Conservation (phyloP, 2,329 filamentous ascomycete species). For the Chaetomium sp. region DNA sequence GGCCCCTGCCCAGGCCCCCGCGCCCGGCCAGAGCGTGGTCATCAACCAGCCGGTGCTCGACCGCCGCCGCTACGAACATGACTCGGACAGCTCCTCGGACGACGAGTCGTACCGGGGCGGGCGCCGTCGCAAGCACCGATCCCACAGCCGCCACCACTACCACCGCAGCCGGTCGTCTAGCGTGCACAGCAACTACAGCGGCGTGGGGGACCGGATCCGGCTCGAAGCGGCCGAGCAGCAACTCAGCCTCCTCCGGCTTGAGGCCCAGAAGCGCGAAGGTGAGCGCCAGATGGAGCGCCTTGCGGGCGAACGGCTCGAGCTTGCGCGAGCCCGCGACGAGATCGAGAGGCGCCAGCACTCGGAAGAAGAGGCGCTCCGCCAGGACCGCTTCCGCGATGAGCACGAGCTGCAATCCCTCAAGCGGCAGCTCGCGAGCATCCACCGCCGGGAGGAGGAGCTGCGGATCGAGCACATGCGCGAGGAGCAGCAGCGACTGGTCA, state of each 20-base stretch:
- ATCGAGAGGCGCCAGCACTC: conserved; percentile 12
- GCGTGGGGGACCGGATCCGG: conserved; percentile 29
- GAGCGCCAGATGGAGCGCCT: conserved; percentile 29
- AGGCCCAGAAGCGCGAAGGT: conserved; percentile 31
- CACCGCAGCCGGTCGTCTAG: conserved; percentile 23
- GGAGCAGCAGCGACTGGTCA: conserved; percentile 43
- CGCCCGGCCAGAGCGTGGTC: conserved; percentile 26
- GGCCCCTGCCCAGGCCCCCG: conserved; percentile 22
- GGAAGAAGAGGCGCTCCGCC: conserved; percentile 15
- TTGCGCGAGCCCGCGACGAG: conserved; percentile 6
- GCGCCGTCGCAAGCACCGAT: conserved; percentile 30
- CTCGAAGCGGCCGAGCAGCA: conserved; percentile 34
- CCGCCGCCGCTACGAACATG: neutral
- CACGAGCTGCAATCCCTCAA: conserved; percentile 13
- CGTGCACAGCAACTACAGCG: conserved; percentile 28
- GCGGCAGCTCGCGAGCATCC: conserved; percentile 13
- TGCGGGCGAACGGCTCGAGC: conserved; percentile 15
- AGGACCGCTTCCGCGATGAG: conserved; percentile 16
- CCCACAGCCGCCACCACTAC: conserved; percentile 29
- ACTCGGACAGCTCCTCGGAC: conserved; percentile 36
- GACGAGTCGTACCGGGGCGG: conserved; percentile 28
- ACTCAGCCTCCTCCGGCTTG: conserved; percentile 41
- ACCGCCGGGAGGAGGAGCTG: conserved; percentile 30
- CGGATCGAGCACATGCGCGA: conserved; percentile 26
- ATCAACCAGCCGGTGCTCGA: conserved; percentile 9